Base-by-base conservation (phyloP, 768 basidiomycete species). In the Auricularia sp. region DNA sequence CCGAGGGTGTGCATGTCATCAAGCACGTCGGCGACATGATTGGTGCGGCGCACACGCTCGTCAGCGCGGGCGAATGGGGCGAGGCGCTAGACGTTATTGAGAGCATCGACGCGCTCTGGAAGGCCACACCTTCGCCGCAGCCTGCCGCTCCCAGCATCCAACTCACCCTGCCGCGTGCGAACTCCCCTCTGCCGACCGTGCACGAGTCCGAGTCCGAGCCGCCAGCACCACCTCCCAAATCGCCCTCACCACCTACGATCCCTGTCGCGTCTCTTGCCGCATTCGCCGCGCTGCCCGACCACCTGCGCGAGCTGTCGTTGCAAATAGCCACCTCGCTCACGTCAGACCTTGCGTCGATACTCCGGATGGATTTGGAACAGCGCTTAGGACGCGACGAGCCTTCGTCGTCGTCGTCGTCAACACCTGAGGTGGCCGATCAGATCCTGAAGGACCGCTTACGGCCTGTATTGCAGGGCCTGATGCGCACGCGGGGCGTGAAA, bases 41-140 rank as follows among this genome's bases (percentile, higher is more conserved):
- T 0, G 82, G 82, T 3, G 81, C 92, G 51, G 86, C 88, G 35
- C 84, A 81, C 64, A 79, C 83, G 33, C 74, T 97, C 62, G 91
- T 94, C n/a, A 81, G 80, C 60, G 87, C 86, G 21, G 93, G 91
- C 0, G 91, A 97, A 68, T 98, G 92, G 90, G 84, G 84, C 14
- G 89, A 91, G 64, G 93, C 93, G 6, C 75, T 98, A 64, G 82
- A 81, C 59, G 79, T 93, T 18, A 82, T 92, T 43, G 86, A 91
- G 60, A 81, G 84, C 61, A 73, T 93, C 66, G 81, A 87, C 63
- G 75, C 74, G 60, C 74, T 90, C 68, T 87, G 87, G 84, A 74
- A 80, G 18, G 39, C 62, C 3, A 54, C 47, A 54, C 51, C 62
- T 1, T 29, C 61, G 3, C 39, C 61, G 39, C 21, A 61, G 63